phyloP scores from a whole-genome alignment of 306 rosid species.

The Pachyrhizus erosus region DNA sequence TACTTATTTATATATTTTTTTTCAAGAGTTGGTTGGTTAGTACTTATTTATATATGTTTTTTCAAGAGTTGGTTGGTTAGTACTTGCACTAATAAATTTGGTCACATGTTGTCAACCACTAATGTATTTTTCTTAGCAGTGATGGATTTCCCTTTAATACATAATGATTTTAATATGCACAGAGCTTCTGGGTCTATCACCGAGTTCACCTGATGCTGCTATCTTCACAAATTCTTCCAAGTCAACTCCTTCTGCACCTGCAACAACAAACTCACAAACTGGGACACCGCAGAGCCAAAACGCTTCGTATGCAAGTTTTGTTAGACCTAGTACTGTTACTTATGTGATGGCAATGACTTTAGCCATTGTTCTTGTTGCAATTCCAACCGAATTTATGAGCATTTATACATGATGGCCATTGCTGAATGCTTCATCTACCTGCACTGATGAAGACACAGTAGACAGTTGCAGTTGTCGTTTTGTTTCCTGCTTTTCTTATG shows the following conservation, averaged over 20 bases:
- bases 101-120: not conserved
- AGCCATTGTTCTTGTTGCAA: constrained; percentile 41
- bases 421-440: constrained; percentile 33
- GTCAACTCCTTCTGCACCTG: not conserved
- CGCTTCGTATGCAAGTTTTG: constrained; percentile 29
- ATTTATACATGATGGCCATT: not conserved
- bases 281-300: not conserved
- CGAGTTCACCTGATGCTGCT: constrained; percentile 81
- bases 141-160: not conserved
- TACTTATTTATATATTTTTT: too few relatives aligned
- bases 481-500: not conserved
- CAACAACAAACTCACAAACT: not conserved
- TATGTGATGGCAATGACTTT: constrained; percentile 41
- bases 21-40: not conserved
- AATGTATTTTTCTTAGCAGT: too few relatives aligned
- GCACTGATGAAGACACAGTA: not conserved
- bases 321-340: constrained; percentile 32
- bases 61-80: not conserved
- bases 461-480: not conserved
- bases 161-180: constrained; percentile 20
- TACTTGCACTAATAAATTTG: not conserved
- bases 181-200: constrained; percentile 75
- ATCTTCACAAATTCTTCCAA: constrained; percentile 60
- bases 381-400: constrained; percentile 42
- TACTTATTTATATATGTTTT: too few relatives aligned